Conservation (phyloP, 768 basidiomycete species). For the Artomyces pyxidatus region DNA sequence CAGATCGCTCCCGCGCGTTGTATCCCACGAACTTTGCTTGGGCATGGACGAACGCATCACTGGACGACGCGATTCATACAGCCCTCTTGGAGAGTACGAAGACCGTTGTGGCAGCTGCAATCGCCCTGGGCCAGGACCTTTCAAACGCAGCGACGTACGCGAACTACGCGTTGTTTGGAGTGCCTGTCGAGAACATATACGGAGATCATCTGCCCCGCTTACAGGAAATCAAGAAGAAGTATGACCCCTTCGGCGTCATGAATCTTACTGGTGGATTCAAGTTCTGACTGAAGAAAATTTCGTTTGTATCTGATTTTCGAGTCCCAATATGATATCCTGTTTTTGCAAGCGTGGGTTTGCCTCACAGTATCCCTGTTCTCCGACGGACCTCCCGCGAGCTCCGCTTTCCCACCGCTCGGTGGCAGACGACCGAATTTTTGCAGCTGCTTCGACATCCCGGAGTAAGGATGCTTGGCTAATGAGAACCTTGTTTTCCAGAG, state of each 20-base stretch:
- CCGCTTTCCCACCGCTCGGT: too few relatives aligned
- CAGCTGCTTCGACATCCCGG: too few relatives aligned
- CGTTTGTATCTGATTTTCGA: too few relatives aligned
- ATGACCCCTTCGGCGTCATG: slow-evolving; percentile 59
- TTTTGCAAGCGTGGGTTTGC: too few relatives aligned
- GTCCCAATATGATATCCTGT: too few relatives aligned
- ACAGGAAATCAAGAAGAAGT: slow-evolving; percentile 29
- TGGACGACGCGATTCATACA: slow-evolving; percentile 33
- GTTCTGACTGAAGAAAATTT: slow-evolving; percentile 10
- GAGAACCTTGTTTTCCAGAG: too few relatives aligned
- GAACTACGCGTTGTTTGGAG: slow-evolving; percentile 52
- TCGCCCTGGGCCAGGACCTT: too few relatives aligned
- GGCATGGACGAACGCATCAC: slow-evolving; percentile 33
- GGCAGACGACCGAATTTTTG: too few relatives aligned
- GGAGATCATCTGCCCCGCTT: slow-evolving; percentile 38
- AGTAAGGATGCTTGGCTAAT: too few relatives aligned
- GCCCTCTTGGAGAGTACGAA: slow-evolving; percentile 36
- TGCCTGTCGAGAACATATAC: slow-evolving; percentile 42
- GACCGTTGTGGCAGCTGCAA: slow-evolving; percentile 28
- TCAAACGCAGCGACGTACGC: slow-evolving; percentile 43
- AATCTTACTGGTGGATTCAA: slow-evolving; percentile 62
- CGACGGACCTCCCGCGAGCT: too few relatives aligned
- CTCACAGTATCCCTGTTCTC: too few relatives aligned
- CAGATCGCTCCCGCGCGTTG: slow-evolving; percentile 8
- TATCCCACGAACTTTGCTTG: slow-evolving; percentile 20